Evolutionary conservation across 371 early-diverging fungal species (phyloP).

Genomic region (Mucor piriformis): DNA sequence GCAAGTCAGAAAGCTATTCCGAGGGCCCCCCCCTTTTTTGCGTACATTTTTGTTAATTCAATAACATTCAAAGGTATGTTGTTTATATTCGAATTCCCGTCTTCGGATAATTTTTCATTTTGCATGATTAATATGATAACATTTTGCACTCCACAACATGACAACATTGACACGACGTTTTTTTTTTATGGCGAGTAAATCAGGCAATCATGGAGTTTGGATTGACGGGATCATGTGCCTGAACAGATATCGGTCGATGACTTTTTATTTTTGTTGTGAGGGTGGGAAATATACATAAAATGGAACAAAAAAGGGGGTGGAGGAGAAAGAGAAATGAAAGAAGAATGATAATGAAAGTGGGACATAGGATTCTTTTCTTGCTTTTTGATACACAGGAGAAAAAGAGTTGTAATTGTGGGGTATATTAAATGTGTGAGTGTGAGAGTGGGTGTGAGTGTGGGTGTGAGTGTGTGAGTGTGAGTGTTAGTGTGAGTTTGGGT

Average conservation of each 20-base stretch:
- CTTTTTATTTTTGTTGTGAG: background rate
- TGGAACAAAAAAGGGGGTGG: background rate
- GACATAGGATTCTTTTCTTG: background rate
- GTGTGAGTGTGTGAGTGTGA: slow-evolving; percentile 63
- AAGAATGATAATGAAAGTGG: background rate
- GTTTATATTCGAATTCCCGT: no score
- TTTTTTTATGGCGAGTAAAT: no score
- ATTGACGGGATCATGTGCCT: no score
- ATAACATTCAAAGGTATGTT: background rate
- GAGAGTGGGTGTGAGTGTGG: background rate
- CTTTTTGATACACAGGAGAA: background rate
- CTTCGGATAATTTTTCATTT: background rate
- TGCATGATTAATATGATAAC: background rate
- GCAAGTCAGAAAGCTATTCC: background rate
- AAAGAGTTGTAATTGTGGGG: slow-evolving; percentile 54
- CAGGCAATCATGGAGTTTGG: no score
- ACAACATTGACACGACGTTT: background rate
- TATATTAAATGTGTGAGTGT: slow-evolving; percentile 81
- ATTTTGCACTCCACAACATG: background rate
- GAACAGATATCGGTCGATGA: no score
- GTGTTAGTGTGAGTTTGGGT: slow-evolving; percentile 83
- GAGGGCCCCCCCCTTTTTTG: background rate
- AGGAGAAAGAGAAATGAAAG: background rate
- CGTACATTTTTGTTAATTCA: background rate
- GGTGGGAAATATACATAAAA: background rate